Evolutionary conservation across 1,284 basidiomycete genomes (phyloP), one percentile per base, ranked within the genome.

Genomic region (Agroathelia rolfsii): DNA sequence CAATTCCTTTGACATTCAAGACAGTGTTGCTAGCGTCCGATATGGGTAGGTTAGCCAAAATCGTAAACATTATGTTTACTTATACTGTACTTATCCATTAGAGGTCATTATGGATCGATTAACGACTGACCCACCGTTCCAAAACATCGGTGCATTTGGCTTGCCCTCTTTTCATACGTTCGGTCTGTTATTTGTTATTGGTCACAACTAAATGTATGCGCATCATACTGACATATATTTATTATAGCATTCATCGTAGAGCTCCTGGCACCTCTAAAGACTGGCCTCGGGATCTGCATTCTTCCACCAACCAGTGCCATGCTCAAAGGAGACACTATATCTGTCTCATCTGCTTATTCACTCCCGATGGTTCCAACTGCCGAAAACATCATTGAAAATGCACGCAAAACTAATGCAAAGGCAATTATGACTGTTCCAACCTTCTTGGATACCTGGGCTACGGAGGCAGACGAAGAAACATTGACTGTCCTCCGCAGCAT

Each of bases 191-290:
- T n/a, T n/a, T n/a, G n/a, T n/a, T n/a, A n/a, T n/a, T n/a, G n/a
- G n/a, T n/a, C 1, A 10, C 39, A 36, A 18, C 8, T 12, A 36
- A 1, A 22, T 37, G 4, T 7, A 36, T 3, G 0, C 6, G 1
- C 36, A n/a, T n/a, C n/a, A n/a, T n/a, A n/a, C n/a, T n/a, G 48
- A 0, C 24, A 53, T 9, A 28, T 27, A 53, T 43, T 9, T 11
- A 21, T 44, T 2, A 9, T 39, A 11, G 38, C 48, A 2, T n/a
- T 34, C 3, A 39, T 31, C 2, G 24, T 50, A 6, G 48, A 47
- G 23, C 24, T 51, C 9, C 47, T 47, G 0, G 34, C 22, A 2
- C 14, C 39, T 1, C 5, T 23, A 2, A 18, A 6, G n/a, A n/a
- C n/a, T n/a, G n/a, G n/a, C n/a, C n/a, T n/a, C n/a, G n/a, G n/a